Percentiles rank a stretch among this genome's conserved stretches.
Conservation (phyloP, 768 basidiomycete species). For the Lyophyllum atratum region DNA sequence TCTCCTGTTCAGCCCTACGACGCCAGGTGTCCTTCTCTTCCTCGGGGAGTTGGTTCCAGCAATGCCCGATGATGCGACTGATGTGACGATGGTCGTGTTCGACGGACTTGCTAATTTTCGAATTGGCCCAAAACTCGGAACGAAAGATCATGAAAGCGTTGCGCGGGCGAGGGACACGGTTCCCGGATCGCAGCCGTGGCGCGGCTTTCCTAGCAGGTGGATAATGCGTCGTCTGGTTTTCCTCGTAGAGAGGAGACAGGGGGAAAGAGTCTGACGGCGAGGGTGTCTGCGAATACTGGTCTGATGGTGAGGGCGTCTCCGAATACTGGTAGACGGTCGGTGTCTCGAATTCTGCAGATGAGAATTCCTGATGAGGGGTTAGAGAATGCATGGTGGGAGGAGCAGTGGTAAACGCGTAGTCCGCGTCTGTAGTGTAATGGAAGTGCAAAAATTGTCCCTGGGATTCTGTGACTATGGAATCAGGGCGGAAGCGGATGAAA, state of each 20-base stretch:
- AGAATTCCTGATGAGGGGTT: constrained; percentile 3
- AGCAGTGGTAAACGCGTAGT: constrained; percentile 3
- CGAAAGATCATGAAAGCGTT: constrained; percentile 84
- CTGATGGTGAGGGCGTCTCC: constrained; percentile 15
- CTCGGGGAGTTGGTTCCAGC: constrained; percentile 56
- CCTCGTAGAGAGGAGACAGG: constrained; percentile 7
- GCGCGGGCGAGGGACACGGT: constrained; percentile 73
- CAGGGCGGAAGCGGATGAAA: neutral
- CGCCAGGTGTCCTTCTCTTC: constrained; percentile 53
- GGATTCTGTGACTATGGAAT: constrained; percentile 6
- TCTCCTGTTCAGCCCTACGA: constrained; percentile 51
- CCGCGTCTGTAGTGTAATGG: neutral
- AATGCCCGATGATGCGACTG: constrained; percentile 54
- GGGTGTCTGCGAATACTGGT: constrained; percentile 13
- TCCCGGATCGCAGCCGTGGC: constrained; percentile 32
- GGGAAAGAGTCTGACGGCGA: constrained; percentile 13
- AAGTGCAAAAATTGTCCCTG: constrained; percentile 11
- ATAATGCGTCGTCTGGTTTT: neutral
- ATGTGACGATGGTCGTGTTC: constrained; percentile 62
- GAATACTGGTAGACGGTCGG: constrained; percentile 10
- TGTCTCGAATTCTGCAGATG: constrained; percentile 4
- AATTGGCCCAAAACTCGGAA: constrained; percentile 56
- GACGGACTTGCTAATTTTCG: constrained; percentile 46
- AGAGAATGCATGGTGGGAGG: constrained; percentile 3
- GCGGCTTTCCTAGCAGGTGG: constrained; percentile 18